Evolutionary conservation across 2,329 filamentous ascomycete species (phyloP).

Genomic region (Dactylonectria macrodidyma): DNA sequence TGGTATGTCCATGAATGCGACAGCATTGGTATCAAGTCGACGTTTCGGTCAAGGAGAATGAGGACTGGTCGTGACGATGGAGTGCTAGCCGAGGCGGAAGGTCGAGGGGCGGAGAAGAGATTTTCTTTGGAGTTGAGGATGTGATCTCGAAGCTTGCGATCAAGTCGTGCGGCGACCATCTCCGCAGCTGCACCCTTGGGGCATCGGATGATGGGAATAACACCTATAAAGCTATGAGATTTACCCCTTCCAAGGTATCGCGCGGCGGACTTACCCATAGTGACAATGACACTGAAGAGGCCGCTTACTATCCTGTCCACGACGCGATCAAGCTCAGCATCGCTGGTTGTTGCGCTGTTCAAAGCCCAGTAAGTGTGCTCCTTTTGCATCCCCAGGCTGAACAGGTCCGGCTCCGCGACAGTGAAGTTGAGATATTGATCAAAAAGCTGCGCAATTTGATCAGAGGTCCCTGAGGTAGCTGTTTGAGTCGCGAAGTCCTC

Average conservation of each 20-base stretch:
- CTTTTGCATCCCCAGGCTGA: constrained; percentile 93
- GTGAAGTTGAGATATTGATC: constrained; percentile 99
- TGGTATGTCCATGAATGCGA: constrained; percentile 91
- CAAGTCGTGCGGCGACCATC: constrained; percentile 93
- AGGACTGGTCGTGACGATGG: constrained; percentile 87
- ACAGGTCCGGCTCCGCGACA: constrained; percentile 94
- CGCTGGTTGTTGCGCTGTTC: constrained; percentile 92
- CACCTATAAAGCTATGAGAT: constrained; percentile 64
- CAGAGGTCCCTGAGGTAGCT: constrained; percentile 85
- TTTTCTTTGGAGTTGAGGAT: constrained; percentile 98
- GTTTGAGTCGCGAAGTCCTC: constrained; percentile 96
- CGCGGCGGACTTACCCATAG: constrained; percentile 79
- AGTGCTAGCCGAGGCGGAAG: constrained; percentile 68
- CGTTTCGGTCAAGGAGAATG: constrained; percentile 93
- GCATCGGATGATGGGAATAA: constrained; percentile 95
- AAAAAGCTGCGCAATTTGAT: constrained; percentile 91
- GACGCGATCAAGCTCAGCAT: constrained; percentile 88
- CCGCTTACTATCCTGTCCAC: constrained; percentile 95
- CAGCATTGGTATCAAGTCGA: constrained; percentile 98
- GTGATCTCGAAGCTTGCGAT: constrained; percentile 95
- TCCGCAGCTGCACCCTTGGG: constrained; percentile 94
- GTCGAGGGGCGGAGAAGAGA: constrained; percentile 83
- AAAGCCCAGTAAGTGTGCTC: constrained; percentile 95
- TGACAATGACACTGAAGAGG: constrained; percentile 98
- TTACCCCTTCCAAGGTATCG: too few relatives aligned